Percentiles rank a stretch among this genome's conserved stretches.
These are phyloP conservation scores for Stenocarpella maydis DNA, from an alignment of 2,329 filamentous ascomycete genomes.

Conservation along the genomic window DNA sequence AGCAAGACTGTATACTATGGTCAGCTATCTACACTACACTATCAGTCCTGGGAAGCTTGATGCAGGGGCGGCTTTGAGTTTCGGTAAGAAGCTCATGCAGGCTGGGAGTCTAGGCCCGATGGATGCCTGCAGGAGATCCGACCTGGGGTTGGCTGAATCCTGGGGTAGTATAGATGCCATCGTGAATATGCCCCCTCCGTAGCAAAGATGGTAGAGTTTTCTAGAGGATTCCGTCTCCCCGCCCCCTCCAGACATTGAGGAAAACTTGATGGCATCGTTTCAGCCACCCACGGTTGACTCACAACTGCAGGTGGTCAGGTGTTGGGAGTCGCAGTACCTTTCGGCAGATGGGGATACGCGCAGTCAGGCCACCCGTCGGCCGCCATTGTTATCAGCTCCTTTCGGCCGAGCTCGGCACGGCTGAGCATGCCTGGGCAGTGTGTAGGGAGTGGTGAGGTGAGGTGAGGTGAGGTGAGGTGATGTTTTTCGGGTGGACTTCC, in stretches of 20 bases:
- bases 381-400: conserved; percentile 3
- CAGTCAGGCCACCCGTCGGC: conserved; percentile 21
- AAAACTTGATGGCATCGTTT: conserved; percentile 4
- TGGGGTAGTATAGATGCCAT: background rate
- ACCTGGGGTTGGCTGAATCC: background rate
- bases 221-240: background rate
- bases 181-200: background rate
- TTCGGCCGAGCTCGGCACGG: background rate
- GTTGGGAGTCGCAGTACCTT: background rate
- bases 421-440: too few relatives aligned
- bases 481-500: conserved; percentile 3
- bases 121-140: background rate
- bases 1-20: too few relatives aligned
- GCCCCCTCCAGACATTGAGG: background rate
- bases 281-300: conserved; percentile 8
- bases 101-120: conserved; percentile 4
- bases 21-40: too few relatives aligned
- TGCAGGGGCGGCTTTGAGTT: conserved; percentile 4
- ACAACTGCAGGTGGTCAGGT: background rate
- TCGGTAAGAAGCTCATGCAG: conserved; percentile 4
- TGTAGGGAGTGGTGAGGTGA: background rate
- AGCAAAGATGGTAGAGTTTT: background rate
- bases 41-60: too few relatives aligned
- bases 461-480: background rate
- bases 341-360: background rate